phyloP scores from a whole-genome alignment of 805 yeast species.

The Jamesozyma rosinii region DNA sequence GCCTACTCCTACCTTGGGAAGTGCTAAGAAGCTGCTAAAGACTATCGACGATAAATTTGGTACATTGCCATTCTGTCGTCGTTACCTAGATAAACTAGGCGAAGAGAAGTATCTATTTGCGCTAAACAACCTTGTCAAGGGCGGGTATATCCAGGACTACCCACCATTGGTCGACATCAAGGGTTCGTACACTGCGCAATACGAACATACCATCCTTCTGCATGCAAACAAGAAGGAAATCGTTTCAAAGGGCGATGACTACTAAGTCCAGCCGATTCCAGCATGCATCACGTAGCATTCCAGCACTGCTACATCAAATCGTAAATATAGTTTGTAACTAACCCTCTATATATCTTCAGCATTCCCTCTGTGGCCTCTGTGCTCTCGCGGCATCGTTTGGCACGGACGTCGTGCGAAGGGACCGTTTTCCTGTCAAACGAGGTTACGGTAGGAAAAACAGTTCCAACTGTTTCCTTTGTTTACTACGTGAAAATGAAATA shows the following conservation, averaged over 20 bases:
- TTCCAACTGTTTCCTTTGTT: background rate
- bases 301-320: background rate
- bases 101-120: conserved; percentile 88
- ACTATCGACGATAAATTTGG: conserved; percentile 79
- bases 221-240: conserved; percentile 92
- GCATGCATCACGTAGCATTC: background rate
- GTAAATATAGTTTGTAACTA: background rate
- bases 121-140: conserved; percentile 70
- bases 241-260: conserved; percentile 91
- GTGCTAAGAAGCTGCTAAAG: conserved; percentile 60
- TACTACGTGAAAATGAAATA: background rate
- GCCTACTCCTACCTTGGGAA: conserved; percentile 39
- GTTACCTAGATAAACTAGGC: conserved; percentile 85
- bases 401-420: background rate
- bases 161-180: conserved; percentile 81
- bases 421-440: background rate
- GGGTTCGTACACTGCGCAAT: conserved; percentile 93
- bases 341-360: background rate
- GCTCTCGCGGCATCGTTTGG: background rate
- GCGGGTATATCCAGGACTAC: conserved; percentile 85
- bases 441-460: background rate
- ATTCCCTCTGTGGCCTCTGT: background rate
- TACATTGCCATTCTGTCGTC: conserved; percentile 91
- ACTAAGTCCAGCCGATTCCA: conserved; percentile 30
- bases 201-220: conserved; percentile 83